phyloP scores from a whole-genome alignment of 2,329 filamentous ascomycete genomes.

The Exophiala alcalophila region DNA sequence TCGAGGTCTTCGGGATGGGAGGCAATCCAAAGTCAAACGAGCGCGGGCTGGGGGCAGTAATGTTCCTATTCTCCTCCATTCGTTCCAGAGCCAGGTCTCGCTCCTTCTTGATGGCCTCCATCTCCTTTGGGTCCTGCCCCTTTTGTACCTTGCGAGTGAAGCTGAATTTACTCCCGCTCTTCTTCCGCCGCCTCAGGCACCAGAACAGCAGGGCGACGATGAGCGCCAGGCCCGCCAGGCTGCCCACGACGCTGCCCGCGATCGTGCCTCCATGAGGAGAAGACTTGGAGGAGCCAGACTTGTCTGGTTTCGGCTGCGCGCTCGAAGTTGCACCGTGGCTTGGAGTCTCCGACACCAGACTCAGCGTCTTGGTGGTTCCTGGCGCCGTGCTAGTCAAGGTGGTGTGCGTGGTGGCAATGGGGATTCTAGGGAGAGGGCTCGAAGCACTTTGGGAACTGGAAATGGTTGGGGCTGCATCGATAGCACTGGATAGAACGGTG shows the following conservation, averaged over 20 bases:
- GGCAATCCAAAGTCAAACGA: conserved; percentile 23
- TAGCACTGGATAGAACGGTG: background rate
- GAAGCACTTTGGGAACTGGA: background rate
- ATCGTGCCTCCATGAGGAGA: conserved; percentile 12
- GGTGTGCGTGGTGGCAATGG: conserved; percentile 5
- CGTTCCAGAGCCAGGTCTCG: conserved; percentile 8
- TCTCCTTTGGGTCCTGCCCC: conserved; percentile 5
- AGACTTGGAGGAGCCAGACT: conserved; percentile 1
- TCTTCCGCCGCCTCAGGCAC: conserved; percentile 15
- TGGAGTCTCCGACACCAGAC: conserved; percentile 13
- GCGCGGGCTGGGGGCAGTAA: conserved; percentile 9
- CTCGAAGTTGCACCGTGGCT: conserved; percentile 5
- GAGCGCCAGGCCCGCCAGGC: conserved; percentile 22
- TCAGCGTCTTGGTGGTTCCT: conserved; percentile 20
- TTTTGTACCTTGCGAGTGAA: conserved; percentile 18
- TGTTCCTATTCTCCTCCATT: conserved; percentile 7
- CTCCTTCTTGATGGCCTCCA: conserved; percentile 9
- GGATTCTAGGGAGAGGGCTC: background rate
- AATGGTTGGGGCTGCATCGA: background rate
- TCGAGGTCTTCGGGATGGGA: conserved; percentile 12
- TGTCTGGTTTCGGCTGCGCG: conserved; percentile 9
- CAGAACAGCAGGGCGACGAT: conserved; percentile 18
- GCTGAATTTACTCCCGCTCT: conserved; percentile 19
- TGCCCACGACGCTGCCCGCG: conserved; percentile 24
- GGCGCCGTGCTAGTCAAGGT: conserved; percentile 10